phyloP scores from a whole-genome alignment of 306 rosid genomes.

The Dryas octopetala region DNA sequence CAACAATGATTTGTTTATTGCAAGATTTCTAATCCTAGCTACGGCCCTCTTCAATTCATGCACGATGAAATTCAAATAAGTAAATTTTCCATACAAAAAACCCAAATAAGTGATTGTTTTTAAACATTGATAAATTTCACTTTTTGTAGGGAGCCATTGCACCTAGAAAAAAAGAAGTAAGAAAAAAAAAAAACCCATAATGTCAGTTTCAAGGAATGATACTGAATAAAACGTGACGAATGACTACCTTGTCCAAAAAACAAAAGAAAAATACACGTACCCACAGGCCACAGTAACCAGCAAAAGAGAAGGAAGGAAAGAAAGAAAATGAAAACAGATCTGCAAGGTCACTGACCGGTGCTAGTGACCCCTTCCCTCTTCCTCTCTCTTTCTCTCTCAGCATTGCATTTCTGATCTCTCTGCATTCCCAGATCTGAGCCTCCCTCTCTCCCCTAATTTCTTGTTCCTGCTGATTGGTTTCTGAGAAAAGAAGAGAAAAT shows the following conservation, averaged over 20 bases:
- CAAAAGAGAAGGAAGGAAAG: background rate
- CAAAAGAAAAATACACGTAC: background rate
- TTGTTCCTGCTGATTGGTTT: background rate
- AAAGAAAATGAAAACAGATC: slow-evolving; percentile 13
- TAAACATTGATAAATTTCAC: background rate
- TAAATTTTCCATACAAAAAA: no score
- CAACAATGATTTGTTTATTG: no score
- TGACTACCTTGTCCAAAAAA: background rate
- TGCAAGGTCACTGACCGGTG: slow-evolving; percentile 11
- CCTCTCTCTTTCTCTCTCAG: background rate
- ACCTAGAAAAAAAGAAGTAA: background rate
- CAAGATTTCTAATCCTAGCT: no score
- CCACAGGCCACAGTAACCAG: background rate
- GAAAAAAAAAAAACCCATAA: background rate
- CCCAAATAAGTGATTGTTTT: no score
- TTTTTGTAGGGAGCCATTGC: background rate
- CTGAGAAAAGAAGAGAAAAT: background rate
- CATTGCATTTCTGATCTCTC: background rate
- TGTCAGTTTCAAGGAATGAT: background rate
- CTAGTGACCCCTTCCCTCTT: background rate
- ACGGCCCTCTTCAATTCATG: no score
- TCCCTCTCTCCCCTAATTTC: background rate
- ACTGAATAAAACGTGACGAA: background rate
- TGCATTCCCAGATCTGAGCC: slow-evolving; percentile 17
- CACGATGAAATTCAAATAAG: no score